These are phyloP conservation scores for Ascoidea asiatica DNA, from an alignment of 805 yeast genomes.

Conservation along the genomic window DNA sequence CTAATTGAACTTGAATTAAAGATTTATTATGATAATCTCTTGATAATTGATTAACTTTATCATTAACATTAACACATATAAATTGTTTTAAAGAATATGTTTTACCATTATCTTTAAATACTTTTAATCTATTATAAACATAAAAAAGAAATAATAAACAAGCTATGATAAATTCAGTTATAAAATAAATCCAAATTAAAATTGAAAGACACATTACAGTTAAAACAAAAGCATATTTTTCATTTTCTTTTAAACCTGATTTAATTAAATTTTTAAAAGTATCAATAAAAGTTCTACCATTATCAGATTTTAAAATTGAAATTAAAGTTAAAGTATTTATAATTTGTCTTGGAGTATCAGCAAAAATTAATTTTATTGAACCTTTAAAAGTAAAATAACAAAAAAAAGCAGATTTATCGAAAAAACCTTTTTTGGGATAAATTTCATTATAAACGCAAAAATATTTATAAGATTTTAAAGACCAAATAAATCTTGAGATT, in stretches of 20 bases:
- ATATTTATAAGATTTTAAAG: constrained; percentile 43
- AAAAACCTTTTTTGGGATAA: constrained; percentile 45
- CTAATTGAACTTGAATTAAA: constrained; percentile 13
- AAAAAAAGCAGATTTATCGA: constrained; percentile 56
- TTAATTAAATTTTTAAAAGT: constrained; percentile 22
- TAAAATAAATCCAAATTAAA: constrained; percentile 58
- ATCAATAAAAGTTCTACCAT: constrained; percentile 17
- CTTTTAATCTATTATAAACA: constrained; percentile 26
- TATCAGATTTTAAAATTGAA: constrained; percentile 27
- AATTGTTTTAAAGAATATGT: constrained; percentile 47
- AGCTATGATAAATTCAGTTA: constrained; percentile 41
- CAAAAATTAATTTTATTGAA: constrained; percentile 47
- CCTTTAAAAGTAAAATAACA: constrained; percentile 53
- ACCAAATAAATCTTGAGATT: constrained; percentile 45
- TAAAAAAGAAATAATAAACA: constrained; percentile 38
- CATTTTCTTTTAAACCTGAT: constrained; percentile 48
- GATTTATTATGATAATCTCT: constrained; percentile 21
- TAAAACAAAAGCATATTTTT: constrained; percentile 56
- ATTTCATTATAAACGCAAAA: constrained; percentile 65
- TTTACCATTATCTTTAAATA: constrained; percentile 20
- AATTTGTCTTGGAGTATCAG: constrained; percentile 82
- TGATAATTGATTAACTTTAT: constrained; percentile 39
- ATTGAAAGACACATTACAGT: constrained; percentile 69
- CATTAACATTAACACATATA: constrained; percentile 47
- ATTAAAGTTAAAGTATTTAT: constrained; percentile 64